These are phyloP conservation scores for Candida saitoana DNA, from an alignment of 805 yeast species.

Conservation along the genomic window DNA sequence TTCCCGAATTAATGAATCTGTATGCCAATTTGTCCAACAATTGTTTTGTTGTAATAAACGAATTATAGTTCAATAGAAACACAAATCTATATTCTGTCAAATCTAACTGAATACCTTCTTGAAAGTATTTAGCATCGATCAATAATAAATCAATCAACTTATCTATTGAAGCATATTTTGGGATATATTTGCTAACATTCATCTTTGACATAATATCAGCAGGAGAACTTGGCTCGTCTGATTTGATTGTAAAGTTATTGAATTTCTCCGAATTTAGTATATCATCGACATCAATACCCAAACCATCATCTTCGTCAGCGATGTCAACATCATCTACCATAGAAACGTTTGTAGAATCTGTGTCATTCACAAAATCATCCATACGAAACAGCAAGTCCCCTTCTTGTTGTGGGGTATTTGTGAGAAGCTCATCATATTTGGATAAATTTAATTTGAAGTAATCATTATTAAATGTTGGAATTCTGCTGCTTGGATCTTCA, in stretches of 20 bases:
- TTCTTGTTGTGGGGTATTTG: conserved; percentile 12
- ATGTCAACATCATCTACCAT: conserved; percentile 26
- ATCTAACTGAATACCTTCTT: conserved; percentile 29
- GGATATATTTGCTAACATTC: conserved; percentile 20
- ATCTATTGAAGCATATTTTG: conserved; percentile 60
- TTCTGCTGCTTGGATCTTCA: conserved; percentile 17
- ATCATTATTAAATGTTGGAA: conserved; percentile 34
- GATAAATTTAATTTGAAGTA: conserved; percentile 30
- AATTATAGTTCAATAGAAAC: conserved; percentile 37
- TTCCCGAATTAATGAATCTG: conserved; percentile 40
- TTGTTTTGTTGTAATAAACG: conserved; percentile 37
- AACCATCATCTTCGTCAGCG: conserved; percentile 35
- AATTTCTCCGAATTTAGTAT: conserved; percentile 38
- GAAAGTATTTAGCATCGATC: conserved; percentile 60
- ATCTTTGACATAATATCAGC: background rate
- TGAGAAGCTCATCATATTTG: conserved; percentile 33
- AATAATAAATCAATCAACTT: conserved; percentile 77
- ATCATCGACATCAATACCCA: conserved; percentile 43
- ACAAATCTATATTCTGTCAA: conserved; percentile 39
- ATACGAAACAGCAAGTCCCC: conserved; percentile 30
- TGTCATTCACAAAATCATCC: conserved; percentile 31
- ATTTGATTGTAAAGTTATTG: conserved; percentile 23
- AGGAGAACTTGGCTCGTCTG: conserved; percentile 2
- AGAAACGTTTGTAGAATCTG: conserved; percentile 15
- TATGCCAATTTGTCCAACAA: conserved; percentile 38